These are phyloP conservation scores for Pythium phragmitis DNA, from an alignment of 352 stramenopile genomes.

Conservation along the genomic window DNA sequence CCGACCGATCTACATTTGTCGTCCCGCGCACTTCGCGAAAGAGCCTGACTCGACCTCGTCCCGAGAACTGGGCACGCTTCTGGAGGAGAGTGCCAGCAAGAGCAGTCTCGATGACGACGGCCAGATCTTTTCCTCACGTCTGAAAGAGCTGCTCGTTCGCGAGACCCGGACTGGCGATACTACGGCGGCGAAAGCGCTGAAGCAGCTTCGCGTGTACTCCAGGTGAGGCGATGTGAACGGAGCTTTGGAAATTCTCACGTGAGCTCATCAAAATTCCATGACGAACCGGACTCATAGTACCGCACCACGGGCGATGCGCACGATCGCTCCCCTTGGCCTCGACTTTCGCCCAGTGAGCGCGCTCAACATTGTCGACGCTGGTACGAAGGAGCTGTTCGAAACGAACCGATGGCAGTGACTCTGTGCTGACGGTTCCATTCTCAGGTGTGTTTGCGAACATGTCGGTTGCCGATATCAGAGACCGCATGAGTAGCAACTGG, in stretches of 20 bases:
- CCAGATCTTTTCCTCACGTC: slow-evolving; percentile 26
- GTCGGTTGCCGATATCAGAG: slow-evolving; percentile 36
- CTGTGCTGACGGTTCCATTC: background rate
- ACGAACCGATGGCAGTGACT: background rate
- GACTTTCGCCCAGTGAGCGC: slow-evolving; percentile 45
- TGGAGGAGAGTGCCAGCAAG: slow-evolving; percentile 7
- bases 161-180: slow-evolving; percentile 13
- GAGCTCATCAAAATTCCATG: background rate
- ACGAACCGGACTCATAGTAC: slow-evolving; percentile 24
- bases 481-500: slow-evolving; percentile 35
- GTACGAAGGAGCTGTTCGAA: slow-evolving; percentile 14
- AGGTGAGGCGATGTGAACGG: slow-evolving; percentile 23
- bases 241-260: background rate
- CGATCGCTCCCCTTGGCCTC: slow-evolving; percentile 36
- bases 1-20: slow-evolving; percentile 42
- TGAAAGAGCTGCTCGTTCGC: slow-evolving; percentile 30
- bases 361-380: slow-evolving; percentile 43
- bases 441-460: slow-evolving; percentile 44
- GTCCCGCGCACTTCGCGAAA: slow-evolving; percentile 35
- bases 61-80: slow-evolving; percentile 22
- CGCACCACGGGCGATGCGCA: slow-evolving; percentile 39
- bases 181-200: slow-evolving; percentile 7
- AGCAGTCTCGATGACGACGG: slow-evolving; percentile 23
- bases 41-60: slow-evolving; percentile 30
- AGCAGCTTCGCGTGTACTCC: slow-evolving; percentile 38